Base-by-base conservation (phyloP, 2,329 filamentous ascomycete genomes). In the Arthrobotrys conoides region DNA sequence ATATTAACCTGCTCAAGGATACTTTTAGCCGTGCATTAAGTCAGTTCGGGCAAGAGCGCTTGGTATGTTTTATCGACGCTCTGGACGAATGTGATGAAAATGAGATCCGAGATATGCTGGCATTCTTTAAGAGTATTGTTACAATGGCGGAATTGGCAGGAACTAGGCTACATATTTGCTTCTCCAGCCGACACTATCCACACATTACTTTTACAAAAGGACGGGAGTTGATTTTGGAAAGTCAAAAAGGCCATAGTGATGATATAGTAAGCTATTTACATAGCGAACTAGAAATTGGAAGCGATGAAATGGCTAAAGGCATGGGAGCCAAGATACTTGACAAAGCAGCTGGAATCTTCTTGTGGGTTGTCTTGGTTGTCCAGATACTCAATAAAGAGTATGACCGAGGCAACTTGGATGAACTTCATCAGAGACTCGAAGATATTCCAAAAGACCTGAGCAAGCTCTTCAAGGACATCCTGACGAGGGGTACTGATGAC, bases 41-140 rank as follows among this genome's bases (percentile, higher is more conserved):
- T 77, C 77, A 2, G 24, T 81, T 86, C 36, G 80, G 80, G 10
- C 8, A 73, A 5, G 77, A 69, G 16, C 75, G 70, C 0, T 53
- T 87, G 2, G 82, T 79, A 0, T 85, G 83, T 84, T 87, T 68
- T 30, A 68, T 68, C 1, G 86, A 88, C 65, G 87, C 87, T 0
- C 82, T 88, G 0, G 87, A 88, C 44, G 87, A 88, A 79, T 87
- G 86, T 70, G 83, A 86, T 5, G 85, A 86, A 51, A 63, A 81
- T 0, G 82, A 88, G 48, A 81, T 85, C 2, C 82, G 83, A 41
- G 83, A 84, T 0, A 87, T 88, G 85, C 80, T 88, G 0, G 33
- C 78, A 0, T 86, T 85, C 63, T 85, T 88, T n/a, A n/a, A n/a
- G n/a, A n/a, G n/a, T n/a, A n/a, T n/a, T n/a, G n/a, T n/a, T n/a